Evolutionary conservation across 805 yeast species (phyloP).

Genomic region (Ogataea siamensis): DNA sequence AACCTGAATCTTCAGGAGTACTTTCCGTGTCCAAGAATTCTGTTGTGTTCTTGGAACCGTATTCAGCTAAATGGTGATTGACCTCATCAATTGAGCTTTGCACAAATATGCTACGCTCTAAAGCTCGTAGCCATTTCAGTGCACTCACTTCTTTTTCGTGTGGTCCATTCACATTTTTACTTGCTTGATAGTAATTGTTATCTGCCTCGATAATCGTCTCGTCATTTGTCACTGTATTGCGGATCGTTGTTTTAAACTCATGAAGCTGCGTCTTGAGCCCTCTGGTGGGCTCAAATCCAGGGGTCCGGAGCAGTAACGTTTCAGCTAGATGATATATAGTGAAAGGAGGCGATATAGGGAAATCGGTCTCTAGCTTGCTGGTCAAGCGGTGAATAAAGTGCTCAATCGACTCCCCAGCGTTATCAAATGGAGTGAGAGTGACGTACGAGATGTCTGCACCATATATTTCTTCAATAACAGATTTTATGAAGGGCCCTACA

Average conservation of each 20-base stretch:
- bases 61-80: slow-evolving; percentile 16
- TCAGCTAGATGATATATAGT: slow-evolving; percentile 25
- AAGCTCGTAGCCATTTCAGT: slow-evolving; percentile 23
- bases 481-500: slow-evolving; percentile 10
- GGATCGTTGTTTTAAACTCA: slow-evolving; percentile 16
- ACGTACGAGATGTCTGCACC: slow-evolving; percentile 20
- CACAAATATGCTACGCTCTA: slow-evolving; percentile 27
- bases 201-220: slow-evolving; percentile 14
- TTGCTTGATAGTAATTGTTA: slow-evolving; percentile 18
- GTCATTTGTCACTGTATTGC: slow-evolving; percentile 20
- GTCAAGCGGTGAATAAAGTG: slow-evolving; percentile 16
- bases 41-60: slow-evolving; percentile 20
- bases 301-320: slow-evolving; percentile 17
- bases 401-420: slow-evolving; percentile 15
- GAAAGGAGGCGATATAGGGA: slow-evolving; percentile 31
- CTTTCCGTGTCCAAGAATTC: not conserved
- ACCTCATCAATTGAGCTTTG: slow-evolving; percentile 26
- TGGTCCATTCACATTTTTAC: not conserved
- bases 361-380: slow-evolving; percentile 13
- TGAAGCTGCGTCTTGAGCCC: slow-evolving; percentile 1
- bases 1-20: slow-evolving; percentile 7
- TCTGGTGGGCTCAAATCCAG: slow-evolving; percentile 13
- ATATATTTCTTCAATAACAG: slow-evolving; percentile 14
- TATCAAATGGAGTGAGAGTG: slow-evolving; percentile 15
- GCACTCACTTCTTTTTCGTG: slow-evolving; percentile 22